These are phyloP conservation scores for Macrolepiota dolichaula DNA, from an alignment of 768 basidiomycete species.

Conservation along the genomic window DNA sequence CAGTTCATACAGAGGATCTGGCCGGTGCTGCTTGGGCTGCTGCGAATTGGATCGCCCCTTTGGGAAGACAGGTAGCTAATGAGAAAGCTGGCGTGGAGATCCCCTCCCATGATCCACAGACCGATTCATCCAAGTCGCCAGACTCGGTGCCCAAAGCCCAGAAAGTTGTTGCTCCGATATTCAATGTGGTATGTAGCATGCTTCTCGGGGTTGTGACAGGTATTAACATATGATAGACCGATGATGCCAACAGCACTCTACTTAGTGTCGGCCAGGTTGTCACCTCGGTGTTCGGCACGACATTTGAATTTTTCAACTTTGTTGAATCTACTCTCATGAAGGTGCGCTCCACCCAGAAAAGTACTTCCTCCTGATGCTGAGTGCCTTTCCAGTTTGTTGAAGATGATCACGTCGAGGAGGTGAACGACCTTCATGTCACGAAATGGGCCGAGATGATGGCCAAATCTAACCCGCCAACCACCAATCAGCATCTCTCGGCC, in stretches of 20 bases:
- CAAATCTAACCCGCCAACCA: slow-evolving; percentile 66
- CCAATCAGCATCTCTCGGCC: slow-evolving; percentile 68
- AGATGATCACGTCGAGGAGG: slow-evolving; percentile 72
- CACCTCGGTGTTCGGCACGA: slow-evolving; percentile 72
- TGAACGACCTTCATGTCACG: slow-evolving; percentile 80
- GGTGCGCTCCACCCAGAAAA: slow-evolving; percentile 31
- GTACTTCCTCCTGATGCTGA: neutral
- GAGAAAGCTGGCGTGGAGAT: slow-evolving; percentile 65
- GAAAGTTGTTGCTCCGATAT: slow-evolving; percentile 70
- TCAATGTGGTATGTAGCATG: slow-evolving; percentile 61
- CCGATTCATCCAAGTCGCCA: slow-evolving; percentile 70
- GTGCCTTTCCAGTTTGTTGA: slow-evolving; percentile 20
- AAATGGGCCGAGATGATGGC: slow-evolving; percentile 82
- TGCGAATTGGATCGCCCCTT: slow-evolving; percentile 68
- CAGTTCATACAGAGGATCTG: slow-evolving; percentile 76
- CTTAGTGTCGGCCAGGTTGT: slow-evolving; percentile 62
- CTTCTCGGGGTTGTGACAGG: neutral
- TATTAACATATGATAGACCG: slow-evolving; percentile 43
- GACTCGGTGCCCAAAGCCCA: slow-evolving; percentile 54
- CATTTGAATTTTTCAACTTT: slow-evolving; percentile 76
- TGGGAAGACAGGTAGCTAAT: slow-evolving; percentile 65
- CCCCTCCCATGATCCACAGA: slow-evolving; percentile 42
- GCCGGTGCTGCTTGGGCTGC: slow-evolving; percentile 75
- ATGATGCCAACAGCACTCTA: slow-evolving; percentile 71
- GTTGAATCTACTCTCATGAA: slow-evolving; percentile 66